Evolutionary conservation across 305 asterid genomes (phyloP).

Genomic region (Stenogyne calaminthoides): DNA sequence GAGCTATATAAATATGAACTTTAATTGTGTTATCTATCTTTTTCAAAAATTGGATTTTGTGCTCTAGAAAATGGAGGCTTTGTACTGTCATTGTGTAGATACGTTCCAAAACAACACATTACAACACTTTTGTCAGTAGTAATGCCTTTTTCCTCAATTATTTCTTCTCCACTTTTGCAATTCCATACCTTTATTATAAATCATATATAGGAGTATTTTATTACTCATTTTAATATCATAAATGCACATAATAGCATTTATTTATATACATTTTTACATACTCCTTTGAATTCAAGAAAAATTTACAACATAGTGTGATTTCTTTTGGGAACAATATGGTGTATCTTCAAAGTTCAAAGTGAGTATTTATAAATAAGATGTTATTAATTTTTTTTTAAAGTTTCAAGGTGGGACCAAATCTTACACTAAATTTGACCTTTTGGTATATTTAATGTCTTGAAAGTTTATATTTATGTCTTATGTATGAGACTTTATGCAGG

Average conservation of each 20-base stretch:
- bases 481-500: too few relatives aligned
- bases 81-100: not conserved
- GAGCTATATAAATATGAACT: not conserved
- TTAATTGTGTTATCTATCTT: not conserved
- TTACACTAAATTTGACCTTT: too few relatives aligned
- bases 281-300: too few relatives aligned
- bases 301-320: too few relatives aligned
- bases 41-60: not conserved
- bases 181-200: not conserved
- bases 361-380: too few relatives aligned
- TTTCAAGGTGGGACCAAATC: too few relatives aligned
- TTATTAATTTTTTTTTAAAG: too few relatives aligned
- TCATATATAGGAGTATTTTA: not conserved
- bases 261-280: too few relatives aligned
- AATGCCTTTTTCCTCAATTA: conserved; percentile 31
- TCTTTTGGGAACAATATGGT: too few relatives aligned
- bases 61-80: not conserved
- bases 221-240: not conserved
- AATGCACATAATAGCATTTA: not conserved
- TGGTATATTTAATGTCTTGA: too few relatives aligned
- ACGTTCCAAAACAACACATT: not conserved
- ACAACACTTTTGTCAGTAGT: conserved; percentile 20
- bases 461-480: too few relatives aligned
- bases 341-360: too few relatives aligned
- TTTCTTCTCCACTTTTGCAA: not conserved